phyloP scores from a whole-genome alignment of 768 basidiomycete genomes.

The Podaxis sp. region DNA sequence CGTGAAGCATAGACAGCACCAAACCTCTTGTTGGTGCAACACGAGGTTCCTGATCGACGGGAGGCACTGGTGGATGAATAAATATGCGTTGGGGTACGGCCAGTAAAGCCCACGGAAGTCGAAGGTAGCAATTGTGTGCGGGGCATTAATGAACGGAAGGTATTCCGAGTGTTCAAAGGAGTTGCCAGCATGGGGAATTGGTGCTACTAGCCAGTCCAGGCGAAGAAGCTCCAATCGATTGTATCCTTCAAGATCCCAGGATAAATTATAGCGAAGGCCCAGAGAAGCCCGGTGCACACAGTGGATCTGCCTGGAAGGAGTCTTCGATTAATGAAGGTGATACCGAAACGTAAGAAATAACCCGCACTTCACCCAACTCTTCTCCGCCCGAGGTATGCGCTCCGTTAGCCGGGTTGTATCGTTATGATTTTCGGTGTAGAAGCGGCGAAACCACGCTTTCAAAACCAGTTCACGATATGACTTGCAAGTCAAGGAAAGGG shows the following conservation, averaged over 20 bases:
- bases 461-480: slow-evolving; percentile 11
- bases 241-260: slow-evolving; percentile 4
- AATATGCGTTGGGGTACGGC: background rate
- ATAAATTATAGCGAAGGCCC: background rate
- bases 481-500: slow-evolving; percentile 5
- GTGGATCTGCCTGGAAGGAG: slow-evolving; percentile 2
- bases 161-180: background rate
- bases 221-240: background rate
- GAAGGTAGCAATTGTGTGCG: background rate
- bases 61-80: background rate
- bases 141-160: background rate
- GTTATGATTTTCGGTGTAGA: slow-evolving; percentile 1
- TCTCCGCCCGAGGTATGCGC: background rate
- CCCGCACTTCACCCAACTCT: slow-evolving; percentile 7
- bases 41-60: slow-evolving; percentile 2
- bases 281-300: background rate
- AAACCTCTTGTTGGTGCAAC: background rate
- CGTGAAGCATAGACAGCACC: slow-evolving; percentile 12
- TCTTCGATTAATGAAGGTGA: background rate
- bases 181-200: background rate
- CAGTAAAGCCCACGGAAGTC: background rate
- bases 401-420: background rate
- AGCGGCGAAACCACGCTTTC: slow-evolving; percentile 9
- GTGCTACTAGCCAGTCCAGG: background rate
- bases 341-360: background rate